Evolutionary conservation across 2,329 filamentous ascomycete genomes (phyloP).

Genomic region (Clathrospora elynae): DNA sequence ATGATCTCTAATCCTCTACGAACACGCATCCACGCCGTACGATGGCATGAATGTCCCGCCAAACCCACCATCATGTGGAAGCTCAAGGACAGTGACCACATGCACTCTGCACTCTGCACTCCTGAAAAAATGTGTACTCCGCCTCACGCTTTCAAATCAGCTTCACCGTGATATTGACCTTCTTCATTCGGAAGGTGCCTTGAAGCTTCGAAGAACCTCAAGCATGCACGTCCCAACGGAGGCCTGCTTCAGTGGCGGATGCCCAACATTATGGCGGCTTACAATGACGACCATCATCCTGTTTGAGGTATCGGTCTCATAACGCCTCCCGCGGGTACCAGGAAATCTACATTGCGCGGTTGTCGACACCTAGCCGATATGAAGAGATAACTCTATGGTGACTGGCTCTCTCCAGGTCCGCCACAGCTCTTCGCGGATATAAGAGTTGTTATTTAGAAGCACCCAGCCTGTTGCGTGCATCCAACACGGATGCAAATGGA

Average conservation of each 20-base stretch:
- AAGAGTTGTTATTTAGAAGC: no score
- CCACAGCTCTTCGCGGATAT: no score
- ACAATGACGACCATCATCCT: no score
- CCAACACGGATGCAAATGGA: no score
- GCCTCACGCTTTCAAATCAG: not conserved
- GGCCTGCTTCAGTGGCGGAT: not conserved
- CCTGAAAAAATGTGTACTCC: no score
- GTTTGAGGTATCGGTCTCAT: not conserved
- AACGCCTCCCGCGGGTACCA: not conserved
- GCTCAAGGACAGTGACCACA: not conserved
- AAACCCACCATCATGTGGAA: not conserved
- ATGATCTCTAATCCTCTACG: not conserved
- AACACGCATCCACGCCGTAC: not conserved
- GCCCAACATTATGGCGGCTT: not conserved
- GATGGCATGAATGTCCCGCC: conserved; percentile 1
- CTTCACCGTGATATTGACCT: not conserved
- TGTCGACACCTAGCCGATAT: no score
- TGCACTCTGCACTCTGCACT: not conserved
- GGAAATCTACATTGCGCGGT: no score
- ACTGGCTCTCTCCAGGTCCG: no score
- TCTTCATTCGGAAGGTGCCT: not conserved
- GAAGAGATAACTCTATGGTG: no score
- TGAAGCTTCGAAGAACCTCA: not conserved
- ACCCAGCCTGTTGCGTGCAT: no score
- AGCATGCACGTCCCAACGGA: not conserved